Evolutionary conservation across 768 basidiomycete genomes (phyloP), one percentile per base, ranked within the genome.

Genomic region (Cystoderma amianthinum): DNA sequence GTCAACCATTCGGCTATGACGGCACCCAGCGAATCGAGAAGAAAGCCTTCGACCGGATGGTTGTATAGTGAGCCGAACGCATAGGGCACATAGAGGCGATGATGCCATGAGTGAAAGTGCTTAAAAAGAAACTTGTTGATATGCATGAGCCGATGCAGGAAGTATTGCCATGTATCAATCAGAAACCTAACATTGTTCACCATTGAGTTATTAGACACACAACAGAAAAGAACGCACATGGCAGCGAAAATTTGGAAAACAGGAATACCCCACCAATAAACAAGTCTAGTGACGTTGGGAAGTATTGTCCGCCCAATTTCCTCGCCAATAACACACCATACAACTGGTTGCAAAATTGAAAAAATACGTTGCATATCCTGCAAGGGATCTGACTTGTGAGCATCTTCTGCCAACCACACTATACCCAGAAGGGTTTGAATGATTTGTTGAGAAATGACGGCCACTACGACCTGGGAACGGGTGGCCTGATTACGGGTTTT

Each of bases 141-240:
- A 65, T 98, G 96, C 84, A 96, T 90, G 32, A 68, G 62, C 28
- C 95, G 90, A 58, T 99, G 96, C 15, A 91, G 69, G 65, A 94
- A 93, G 63, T 98, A 99, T 60, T 99, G 94, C 92, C 92, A 97
- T 22, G 93, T 93, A 65, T 99, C 96, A 51, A 98, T 82, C 44
- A 93, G 56, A 61, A 96, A 88, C 69, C 96, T 95, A 46, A 13
- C 12, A 16, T 20, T 17, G 11, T 18, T 4, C 19, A n/a, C 34
- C 21, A 15, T 15, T 22, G 16, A 7, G n/a, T 7, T 28, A 28
- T 28, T 7, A n/a, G n/a, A n/a, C n/a, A n/a, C n/a, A n/a, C n/a
- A n/a, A n/a, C 9, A 30, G 15, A 30, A 30, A 30, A 16, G n/a
- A 5, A 81, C 92, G 57, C 56, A 97, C 95, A 92, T 83, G 10